Evolutionary conservation across 495 filamentous ascomycete genomes (phyloP).

Genomic region (Aspergillus cavernicola): DNA sequence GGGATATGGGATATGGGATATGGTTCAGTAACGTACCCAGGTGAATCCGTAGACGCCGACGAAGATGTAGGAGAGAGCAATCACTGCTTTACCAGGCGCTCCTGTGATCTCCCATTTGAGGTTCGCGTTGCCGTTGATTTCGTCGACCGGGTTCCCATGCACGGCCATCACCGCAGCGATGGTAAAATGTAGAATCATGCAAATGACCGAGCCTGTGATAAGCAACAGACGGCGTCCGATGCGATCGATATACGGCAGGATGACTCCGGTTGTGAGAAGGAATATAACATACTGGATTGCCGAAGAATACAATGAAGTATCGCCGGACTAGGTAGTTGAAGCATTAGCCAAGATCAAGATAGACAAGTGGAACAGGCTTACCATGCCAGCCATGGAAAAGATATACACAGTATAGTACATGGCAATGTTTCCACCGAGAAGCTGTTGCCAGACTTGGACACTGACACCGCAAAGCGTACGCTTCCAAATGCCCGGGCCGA

Average conservation of each 20-base stretch:
- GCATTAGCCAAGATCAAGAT: too few relatives aligned
- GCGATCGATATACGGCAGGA: conserved; percentile 69
- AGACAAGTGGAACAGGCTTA: conserved; percentile 16
- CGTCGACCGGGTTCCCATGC: conserved; percentile 51
- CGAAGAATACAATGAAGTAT: conserved; percentile 64
- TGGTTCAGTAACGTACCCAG: conserved; percentile 28
- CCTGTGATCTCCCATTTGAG: conserved; percentile 61
- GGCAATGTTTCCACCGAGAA: conserved; percentile 64
- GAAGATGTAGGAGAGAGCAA: conserved; percentile 76
- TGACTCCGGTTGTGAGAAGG: conserved; percentile 63
- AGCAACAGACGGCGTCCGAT: conserved; percentile 71
- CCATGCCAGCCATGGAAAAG: conserved; percentile 59
- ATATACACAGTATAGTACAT: conserved; percentile 73
- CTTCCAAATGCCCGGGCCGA: conserved; percentile 64
- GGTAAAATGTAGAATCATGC: conserved; percentile 66
- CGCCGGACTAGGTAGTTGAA: conserved; percentile 40
- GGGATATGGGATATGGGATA: background rate
- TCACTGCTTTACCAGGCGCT: conserved; percentile 61
- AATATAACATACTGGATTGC: conserved; percentile 74
- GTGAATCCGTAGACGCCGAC: conserved; percentile 73
- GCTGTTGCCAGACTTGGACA: conserved; percentile 70
- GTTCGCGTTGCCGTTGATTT: conserved; percentile 62
- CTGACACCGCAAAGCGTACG: conserved; percentile 63
- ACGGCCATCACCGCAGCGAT: conserved; percentile 51
- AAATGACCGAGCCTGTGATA: conserved; percentile 59